Evolutionary conservation across 768 basidiomycete species (phyloP), one percentile per base, ranked within the genome.

Genomic region (Filobasidium floriforme): DNA sequence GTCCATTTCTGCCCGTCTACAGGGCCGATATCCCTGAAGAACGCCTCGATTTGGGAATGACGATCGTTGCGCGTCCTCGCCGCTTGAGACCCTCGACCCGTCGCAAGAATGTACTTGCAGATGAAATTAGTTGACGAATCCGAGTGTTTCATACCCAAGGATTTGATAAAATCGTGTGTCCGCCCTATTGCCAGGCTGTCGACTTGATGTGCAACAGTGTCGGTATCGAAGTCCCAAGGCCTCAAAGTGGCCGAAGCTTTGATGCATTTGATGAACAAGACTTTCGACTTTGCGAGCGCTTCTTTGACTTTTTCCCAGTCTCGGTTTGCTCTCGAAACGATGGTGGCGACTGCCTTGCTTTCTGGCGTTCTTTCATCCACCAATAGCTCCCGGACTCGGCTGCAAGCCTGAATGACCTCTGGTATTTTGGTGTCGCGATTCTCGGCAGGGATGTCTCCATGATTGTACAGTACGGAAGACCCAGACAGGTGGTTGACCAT

Each of bases 261-360:
- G 43, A 44, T 44, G 43, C 43, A 44, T 19, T 44, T 44, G 43
- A 44, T 44, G 43, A 44, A 44, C 43, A 44, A 44, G 43, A 44
- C 43, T 44, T 44, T 44, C 43, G 43, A 44, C 43, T 44, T 44
- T 10, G 19, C 43, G 43, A 44, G 43, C 10, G 43, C 43, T 10
- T 44, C 43, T 44, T 44, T 44, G 43, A 44, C 43, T 19, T 19
- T 44, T 44, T 44, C 10, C 43, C 43, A 44, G 19, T 44, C 43
- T 10, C 43, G 43, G 43, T 44, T 44, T 10, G 43, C 43, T 44
- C 43, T 44, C 10, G 10, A 44, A 19, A 44, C 43, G 43, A 44
- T 44, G 43, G 43, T 44, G 19, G 43, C 10, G 19, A 19, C 19
- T 10, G 19, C 43, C 43, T 44, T 44, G 43, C 43, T 44, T 19